Percentiles rank a stretch among this genome's conserved stretches.
Evolutionary conservation across 1,284 basidiomycete genomes (phyloP).

Genomic region (Melanopsichium pennsylvanicum): DNA sequence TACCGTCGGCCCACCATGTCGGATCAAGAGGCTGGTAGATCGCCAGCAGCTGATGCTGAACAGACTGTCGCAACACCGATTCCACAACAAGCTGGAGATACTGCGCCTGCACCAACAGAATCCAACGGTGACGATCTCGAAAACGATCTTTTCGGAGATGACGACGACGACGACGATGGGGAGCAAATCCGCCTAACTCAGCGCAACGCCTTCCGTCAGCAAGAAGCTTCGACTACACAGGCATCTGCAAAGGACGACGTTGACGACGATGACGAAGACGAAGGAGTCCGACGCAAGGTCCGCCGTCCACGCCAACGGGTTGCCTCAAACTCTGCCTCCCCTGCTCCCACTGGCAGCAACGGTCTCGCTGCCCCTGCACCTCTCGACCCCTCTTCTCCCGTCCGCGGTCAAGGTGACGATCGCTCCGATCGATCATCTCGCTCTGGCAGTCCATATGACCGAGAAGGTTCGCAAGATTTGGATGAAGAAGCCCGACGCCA

Average conservation of each 20-base stretch:
- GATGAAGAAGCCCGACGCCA: slow-evolving; percentile 43
- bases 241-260: slow-evolving; percentile 2
- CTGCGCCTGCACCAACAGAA: neutral
- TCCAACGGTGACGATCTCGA: slow-evolving; percentile 20
- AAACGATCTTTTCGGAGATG: slow-evolving; percentile 50
- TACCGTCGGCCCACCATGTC: slow-evolving; percentile 24
- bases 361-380: slow-evolving; percentile 22
- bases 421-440: slow-evolving; percentile 30
- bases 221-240: neutral
- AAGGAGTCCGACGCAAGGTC: slow-evolving; percentile 30
- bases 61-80: neutral
- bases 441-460: slow-evolving; percentile 30
- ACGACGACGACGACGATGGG: slow-evolving; percentile 43
- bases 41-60: neutral
- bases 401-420: slow-evolving; percentile 8
- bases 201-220: slow-evolving; percentile 3
- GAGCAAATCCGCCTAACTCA: slow-evolving; percentile 18
- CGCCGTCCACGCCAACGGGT: slow-evolving; percentile 38
- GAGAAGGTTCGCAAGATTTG: slow-evolving; percentile 35
- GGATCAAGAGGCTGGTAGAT: slow-evolving; percentile 21
- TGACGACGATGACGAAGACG: slow-evolving; percentile 34
- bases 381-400: slow-evolving; percentile 22
- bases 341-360: slow-evolving; percentile 21
- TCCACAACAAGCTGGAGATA: neutral
- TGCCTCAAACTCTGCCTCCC: slow-evolving; percentile 33